Conservation (phyloP, 371 early-diverging fungal species). For the Funneliformis caledonium region DNA sequence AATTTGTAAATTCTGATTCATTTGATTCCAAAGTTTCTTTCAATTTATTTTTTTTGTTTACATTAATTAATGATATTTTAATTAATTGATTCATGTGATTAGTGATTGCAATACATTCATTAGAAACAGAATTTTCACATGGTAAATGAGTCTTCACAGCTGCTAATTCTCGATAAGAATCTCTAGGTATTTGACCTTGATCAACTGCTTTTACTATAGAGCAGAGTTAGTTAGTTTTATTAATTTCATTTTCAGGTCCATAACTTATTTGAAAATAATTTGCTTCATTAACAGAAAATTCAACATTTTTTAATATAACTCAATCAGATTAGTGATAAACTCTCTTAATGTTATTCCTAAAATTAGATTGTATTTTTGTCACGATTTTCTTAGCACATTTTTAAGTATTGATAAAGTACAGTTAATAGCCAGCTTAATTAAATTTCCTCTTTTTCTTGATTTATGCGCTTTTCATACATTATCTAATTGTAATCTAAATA, state of each 20-base stretch:
- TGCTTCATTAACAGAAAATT: not conserved
- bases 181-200: slow-evolving; percentile 1
- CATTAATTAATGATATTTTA: not conserved
- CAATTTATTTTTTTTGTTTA: not conserved
- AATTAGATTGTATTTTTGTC: not conserved
- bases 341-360: not conserved
- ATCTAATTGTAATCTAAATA: slow-evolving; percentile 21
- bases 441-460: not conserved
- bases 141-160: not conserved
- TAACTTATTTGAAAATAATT: not conserved
- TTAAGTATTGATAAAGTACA: not conserved
- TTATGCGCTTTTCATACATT: not conserved
- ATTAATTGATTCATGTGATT: not conserved
- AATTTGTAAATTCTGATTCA: not conserved
- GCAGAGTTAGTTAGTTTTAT: not conserved
- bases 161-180: slow-evolving; percentile 10
- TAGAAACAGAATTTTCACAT: not conserved
- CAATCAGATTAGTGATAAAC: not conserved
- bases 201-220: slow-evolving; percentile 13
- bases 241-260: not conserved
- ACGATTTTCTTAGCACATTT: not conserved
- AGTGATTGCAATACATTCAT: not conserved
- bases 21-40: not conserved
- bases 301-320: not conserved
- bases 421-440: not conserved